These are phyloP conservation scores for Clonostachys rhizophaga DNA, from an alignment of 2,329 filamentous ascomycete genomes.

Conservation along the genomic window DNA sequence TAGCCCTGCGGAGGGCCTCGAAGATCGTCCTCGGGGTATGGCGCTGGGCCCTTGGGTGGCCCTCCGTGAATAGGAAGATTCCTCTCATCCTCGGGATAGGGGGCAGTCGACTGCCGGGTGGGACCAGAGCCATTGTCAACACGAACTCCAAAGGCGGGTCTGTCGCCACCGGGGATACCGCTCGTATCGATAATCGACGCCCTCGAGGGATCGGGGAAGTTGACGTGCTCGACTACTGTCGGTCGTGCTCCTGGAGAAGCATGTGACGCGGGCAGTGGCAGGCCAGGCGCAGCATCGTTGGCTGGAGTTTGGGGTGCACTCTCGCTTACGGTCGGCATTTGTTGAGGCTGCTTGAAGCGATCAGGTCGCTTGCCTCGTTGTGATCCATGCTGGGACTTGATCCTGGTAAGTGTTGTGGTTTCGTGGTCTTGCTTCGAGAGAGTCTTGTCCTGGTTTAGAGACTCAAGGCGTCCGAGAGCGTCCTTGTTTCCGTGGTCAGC, in stretches of 20 bases:
- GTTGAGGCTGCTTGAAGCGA: slow-evolving; percentile 46
- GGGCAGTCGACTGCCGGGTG: slow-evolving; percentile 48
- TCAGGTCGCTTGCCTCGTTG: slow-evolving; percentile 58
- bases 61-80: slow-evolving; percentile 41
- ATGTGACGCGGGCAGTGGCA: slow-evolving; percentile 17
- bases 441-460: slow-evolving; percentile 75
- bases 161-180: background rate
- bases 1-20: slow-evolving; percentile 14
- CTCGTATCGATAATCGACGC: slow-evolving; percentile 23
- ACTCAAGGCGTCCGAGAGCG: slow-evolving; percentile 75
- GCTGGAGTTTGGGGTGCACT: slow-evolving; percentile 20
- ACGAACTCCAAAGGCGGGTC: slow-evolving; percentile 43
- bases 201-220: slow-evolving; percentile 42
- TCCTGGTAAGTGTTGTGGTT: slow-evolving; percentile 80
- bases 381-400: slow-evolving; percentile 76
- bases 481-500: slow-evolving; percentile 90
- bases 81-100: slow-evolving; percentile 67
- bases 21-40: slow-evolving; percentile 50
- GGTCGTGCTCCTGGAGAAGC: slow-evolving; percentile 34
- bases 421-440: slow-evolving; percentile 91
- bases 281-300: slow-evolving; percentile 6
- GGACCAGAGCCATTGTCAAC: slow-evolving; percentile 25
- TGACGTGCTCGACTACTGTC: slow-evolving; percentile 29
- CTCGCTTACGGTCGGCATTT: slow-evolving; percentile 48
- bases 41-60: slow-evolving; percentile 40